Evolutionary conservation across 2,329 filamentous ascomycete species (phyloP), one percentile per base, ranked within the genome.

Genomic region (Hypoxylon sp.): DNA sequence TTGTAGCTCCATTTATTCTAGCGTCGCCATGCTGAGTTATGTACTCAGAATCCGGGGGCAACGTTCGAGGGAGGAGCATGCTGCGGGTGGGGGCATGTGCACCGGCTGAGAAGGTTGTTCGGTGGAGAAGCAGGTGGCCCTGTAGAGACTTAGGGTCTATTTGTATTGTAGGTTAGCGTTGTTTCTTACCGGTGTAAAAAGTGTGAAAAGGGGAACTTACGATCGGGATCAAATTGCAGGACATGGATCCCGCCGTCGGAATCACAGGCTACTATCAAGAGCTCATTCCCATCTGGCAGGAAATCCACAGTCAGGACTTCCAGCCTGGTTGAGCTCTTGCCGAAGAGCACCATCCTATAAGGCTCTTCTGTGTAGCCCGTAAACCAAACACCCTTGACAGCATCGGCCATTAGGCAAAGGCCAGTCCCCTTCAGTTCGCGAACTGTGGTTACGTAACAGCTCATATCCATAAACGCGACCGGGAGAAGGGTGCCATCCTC

Each of bases 381-480:
- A 73, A 99, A 97, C 94, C 96, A 98, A 2, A 98, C 85, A 0
- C 96, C 96, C 82, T 97, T 97, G 77, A 96, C 90, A 0, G 92
- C 93, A 81, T 99, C 96, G 0, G 93, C 92, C 82, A 98, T 90
- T 10, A 97, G 85, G 75, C 93, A 94, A 77, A 99, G 85, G 0
- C 95, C 94, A 0, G 93, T 97, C 1, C 91, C 89, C 2, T 90
- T 89, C 17, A 99, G 85, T 74, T 93, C 93, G 76, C 94, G 96
- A 59, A 93, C 87, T n/a, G 91, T 89, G 2, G 90, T 93, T 11
- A 97, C 93, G 75, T 97, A 96, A 80, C 93, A 97, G 81, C 93
- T 96, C 90, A 98, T 97, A 76, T 99, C 96, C 86, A 99, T 92
- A 77, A 99, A 99, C 0, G 96, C 96, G 2, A 99, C 95, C 0